phyloP scores from a whole-genome alignment of 179 eudicot species.

The Pouteria campechiana region DNA sequence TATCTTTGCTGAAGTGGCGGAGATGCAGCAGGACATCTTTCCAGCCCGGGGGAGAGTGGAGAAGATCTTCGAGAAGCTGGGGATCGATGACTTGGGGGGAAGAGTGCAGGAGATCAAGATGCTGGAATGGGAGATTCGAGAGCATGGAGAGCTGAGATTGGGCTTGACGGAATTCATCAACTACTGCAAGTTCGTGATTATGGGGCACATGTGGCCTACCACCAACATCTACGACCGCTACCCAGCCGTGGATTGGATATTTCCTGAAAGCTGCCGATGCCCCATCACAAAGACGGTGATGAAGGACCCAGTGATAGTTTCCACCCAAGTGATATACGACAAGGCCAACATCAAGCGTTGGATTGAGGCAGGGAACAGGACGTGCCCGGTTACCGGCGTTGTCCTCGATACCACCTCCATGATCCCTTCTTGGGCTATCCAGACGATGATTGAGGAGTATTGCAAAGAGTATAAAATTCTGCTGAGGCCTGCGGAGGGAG shows the following conservation, averaged over 20 bases:
- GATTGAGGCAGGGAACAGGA: slow-evolving; percentile 83
- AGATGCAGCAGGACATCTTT: slow-evolving; percentile 43
- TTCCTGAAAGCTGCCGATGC: slow-evolving; percentile 73
- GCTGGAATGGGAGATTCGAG: slow-evolving; percentile 66
- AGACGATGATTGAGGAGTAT: slow-evolving; percentile 72
- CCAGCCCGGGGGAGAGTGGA: slow-evolving; percentile 42
- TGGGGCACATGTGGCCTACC: slow-evolving; percentile 40
- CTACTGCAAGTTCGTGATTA: slow-evolving; percentile 72
- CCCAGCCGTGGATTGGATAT: slow-evolving; percentile 28
- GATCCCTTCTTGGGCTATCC: slow-evolving; percentile 61
- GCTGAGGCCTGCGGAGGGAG: slow-evolving; percentile 28
- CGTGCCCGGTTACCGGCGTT: slow-evolving; percentile 90
- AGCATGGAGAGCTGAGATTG: slow-evolving; percentile 51
- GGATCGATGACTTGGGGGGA: slow-evolving; percentile 50
- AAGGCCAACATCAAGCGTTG: slow-evolving; percentile 48
- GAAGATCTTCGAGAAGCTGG: slow-evolving; percentile 35
- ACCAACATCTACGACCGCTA: slow-evolving; percentile 18
- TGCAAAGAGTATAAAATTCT: slow-evolving; percentile 71
- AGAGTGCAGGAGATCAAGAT: slow-evolving; percentile 62
- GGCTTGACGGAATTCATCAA: slow-evolving; percentile 68
- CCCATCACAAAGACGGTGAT: slow-evolving; percentile 76
- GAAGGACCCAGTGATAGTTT: slow-evolving; percentile 77
- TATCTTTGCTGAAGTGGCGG: slow-evolving; percentile 36
- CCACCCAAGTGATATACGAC: slow-evolving; percentile 89
- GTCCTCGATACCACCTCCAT: slow-evolving; percentile 40